Evolutionary conservation across 2,329 filamentous ascomycete species (phyloP).

Genomic region (Cercospora beticola): DNA sequence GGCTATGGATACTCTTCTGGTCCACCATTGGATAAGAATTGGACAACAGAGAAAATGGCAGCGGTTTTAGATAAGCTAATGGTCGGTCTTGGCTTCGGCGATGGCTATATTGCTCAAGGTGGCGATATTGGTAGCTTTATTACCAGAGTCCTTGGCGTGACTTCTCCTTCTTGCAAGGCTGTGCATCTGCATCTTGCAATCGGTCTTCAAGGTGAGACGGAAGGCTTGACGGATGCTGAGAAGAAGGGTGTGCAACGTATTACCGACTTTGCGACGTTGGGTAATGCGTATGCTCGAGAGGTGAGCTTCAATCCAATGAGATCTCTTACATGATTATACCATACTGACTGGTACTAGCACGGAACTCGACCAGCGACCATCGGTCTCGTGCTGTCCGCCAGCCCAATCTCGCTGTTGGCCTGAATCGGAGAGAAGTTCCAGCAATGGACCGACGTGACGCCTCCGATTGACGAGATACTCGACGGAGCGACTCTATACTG

Average conservation of each 20-base stretch:
- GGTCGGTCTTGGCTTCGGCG: constrained; percentile 53
- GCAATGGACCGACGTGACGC: constrained; percentile 52
- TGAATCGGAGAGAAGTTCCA: constrained; percentile 61
- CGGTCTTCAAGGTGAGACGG: constrained; percentile 16
- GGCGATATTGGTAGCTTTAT: constrained; percentile 56
- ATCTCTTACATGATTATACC: background rate
- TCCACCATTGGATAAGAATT: constrained; percentile 50
- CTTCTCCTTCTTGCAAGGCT: constrained; percentile 51
- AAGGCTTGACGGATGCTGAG: constrained; percentile 25
- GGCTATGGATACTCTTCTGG: constrained; percentile 55
- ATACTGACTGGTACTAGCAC: constrained; percentile 41
- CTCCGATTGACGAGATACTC: constrained; percentile 47
- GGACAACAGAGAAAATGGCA: constrained; percentile 42
- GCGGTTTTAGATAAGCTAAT: constrained; percentile 54
- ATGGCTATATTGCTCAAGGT: constrained; percentile 56
- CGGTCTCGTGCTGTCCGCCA: constrained; percentile 53
- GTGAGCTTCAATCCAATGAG: background rate
- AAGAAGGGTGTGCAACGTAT: constrained; percentile 27
- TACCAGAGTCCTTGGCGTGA: constrained; percentile 44
- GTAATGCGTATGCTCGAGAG: constrained; percentile 50
- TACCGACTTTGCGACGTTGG: constrained; percentile 35
- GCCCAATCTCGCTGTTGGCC: constrained; percentile 55
- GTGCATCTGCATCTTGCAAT: constrained; percentile 30
- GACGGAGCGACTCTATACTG: constrained; percentile 56
- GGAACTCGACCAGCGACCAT: constrained; percentile 56